Evolutionary conservation across 169 alveolate species (phyloP).

Genomic region (Cryptosporidium ubiquitum): DNA sequence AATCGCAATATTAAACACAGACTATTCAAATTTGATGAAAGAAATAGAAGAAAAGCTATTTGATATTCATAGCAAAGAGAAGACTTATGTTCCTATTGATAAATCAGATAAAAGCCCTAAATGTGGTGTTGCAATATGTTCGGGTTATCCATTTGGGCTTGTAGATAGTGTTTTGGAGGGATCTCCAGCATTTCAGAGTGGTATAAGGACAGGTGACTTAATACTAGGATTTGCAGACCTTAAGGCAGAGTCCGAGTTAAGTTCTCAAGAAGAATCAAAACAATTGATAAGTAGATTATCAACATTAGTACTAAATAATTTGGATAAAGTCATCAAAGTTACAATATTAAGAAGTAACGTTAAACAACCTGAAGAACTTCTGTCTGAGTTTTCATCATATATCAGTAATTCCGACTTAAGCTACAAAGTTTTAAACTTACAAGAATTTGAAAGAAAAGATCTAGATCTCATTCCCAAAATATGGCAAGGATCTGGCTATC

Average conservation of each 20-base stretch:
- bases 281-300: neutral
- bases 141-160: slow-evolving; percentile 35
- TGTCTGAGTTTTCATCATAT: neutral
- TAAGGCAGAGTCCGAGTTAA: slow-evolving; percentile 11
- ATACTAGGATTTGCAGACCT: slow-evolving; percentile 20
- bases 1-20: slow-evolving; percentile 52
- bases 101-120: neutral
- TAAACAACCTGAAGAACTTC: neutral
- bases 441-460: neutral
- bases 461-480: slow-evolving; percentile 2
- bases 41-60: slow-evolving; percentile 39
- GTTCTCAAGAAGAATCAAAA: slow-evolving; percentile 42
- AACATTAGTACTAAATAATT: neutral
- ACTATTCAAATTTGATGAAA: slow-evolving; percentile 42
- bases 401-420: slow-evolving; percentile 2
- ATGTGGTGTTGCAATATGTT: neutral
- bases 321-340: slow-evolving; percentile 11
- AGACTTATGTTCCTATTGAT: slow-evolving; percentile 11
- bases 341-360: slow-evolving; percentile 22
- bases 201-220: slow-evolving; percentile 50
- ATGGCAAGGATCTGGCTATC: slow-evolving; percentile 35
- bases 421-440: neutral
- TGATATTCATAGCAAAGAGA: slow-evolving; percentile 37
- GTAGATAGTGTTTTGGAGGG: slow-evolving; percentile 26
- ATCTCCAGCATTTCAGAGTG: slow-evolving; percentile 69